Conservation (phyloP, 225 moss, liverwort and hornwort species). For the Marchantia paleacea region DNA sequence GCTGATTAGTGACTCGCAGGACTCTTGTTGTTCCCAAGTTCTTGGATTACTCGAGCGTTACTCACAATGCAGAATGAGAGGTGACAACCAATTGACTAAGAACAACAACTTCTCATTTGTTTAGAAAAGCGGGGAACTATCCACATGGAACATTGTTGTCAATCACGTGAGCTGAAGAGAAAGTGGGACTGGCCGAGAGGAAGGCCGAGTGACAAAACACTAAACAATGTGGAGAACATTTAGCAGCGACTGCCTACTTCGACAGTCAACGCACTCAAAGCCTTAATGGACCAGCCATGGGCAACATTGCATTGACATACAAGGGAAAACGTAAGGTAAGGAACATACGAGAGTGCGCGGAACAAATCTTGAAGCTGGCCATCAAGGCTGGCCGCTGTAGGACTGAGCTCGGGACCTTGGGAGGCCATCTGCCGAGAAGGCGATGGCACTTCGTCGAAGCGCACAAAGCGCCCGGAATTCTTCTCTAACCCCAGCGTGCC, state of each 20-base stretch:
- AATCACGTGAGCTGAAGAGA: neutral
- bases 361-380: slow-evolving; percentile 87
- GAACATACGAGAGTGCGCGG: slow-evolving; percentile 78
- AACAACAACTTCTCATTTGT: neutral
- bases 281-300: neutral
- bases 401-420: slow-evolving; percentile 41
- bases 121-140: neutral
- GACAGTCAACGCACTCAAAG: neutral
- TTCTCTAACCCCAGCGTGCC: slow-evolving; percentile 49
- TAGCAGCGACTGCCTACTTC: neutral
- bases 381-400: slow-evolving; percentile 65
- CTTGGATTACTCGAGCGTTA: neutral
- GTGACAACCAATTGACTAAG: neutral
- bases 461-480: slow-evolving; percentile 55
- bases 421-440: slow-evolving; percentile 53
- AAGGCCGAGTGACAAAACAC: neutral
- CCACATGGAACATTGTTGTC: too few relatives aligned
- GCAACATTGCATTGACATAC: neutral
- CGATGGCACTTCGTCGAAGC: slow-evolving; percentile 59
- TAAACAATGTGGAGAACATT: neutral
- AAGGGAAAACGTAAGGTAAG: neutral
- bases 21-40: neutral
- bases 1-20: neutral
- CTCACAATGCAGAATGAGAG: neutral
- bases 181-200: neutral